Evolutionary conservation across 176 grass and related monocot species (phyloP).

Genomic region (Oryza rufipogon): DNA sequence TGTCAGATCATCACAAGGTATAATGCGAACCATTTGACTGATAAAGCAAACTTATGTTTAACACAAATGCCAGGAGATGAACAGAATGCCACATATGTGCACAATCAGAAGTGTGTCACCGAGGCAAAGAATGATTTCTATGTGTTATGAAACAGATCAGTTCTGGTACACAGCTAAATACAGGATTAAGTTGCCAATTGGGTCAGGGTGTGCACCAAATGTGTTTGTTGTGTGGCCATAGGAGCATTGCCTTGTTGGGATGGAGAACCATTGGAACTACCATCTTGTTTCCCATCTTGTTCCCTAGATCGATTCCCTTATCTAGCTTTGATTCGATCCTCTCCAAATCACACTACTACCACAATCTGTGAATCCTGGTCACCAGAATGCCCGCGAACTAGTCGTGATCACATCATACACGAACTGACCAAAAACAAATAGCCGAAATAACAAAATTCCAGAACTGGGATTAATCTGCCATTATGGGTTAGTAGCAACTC

Average conservation of each 20-base stretch:
- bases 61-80: not conserved
- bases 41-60: constrained; percentile 1
- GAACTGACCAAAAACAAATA: not conserved
- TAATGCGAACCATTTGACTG: not conserved
- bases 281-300: not conserved
- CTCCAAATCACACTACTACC: not conserved
- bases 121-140: not conserved
- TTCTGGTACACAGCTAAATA: not conserved
- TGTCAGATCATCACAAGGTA: not conserved
- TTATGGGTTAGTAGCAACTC: not conserved
- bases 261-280: not conserved
- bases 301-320: not conserved
- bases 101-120: not conserved
- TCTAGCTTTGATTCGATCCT: not conserved
- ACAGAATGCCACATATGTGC: not conserved
- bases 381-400: not conserved
- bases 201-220: not conserved
- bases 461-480: not conserved
- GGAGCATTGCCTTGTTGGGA: not conserved
- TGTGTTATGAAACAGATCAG: not conserved
- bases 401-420: not conserved
- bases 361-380: not conserved
- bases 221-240: not conserved
- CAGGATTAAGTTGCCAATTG: not conserved
- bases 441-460: not conserved